Evolutionary conservation across 495 filamentous ascomycete species (phyloP).

Genomic region (Staphylotrichum longicolle): DNA sequence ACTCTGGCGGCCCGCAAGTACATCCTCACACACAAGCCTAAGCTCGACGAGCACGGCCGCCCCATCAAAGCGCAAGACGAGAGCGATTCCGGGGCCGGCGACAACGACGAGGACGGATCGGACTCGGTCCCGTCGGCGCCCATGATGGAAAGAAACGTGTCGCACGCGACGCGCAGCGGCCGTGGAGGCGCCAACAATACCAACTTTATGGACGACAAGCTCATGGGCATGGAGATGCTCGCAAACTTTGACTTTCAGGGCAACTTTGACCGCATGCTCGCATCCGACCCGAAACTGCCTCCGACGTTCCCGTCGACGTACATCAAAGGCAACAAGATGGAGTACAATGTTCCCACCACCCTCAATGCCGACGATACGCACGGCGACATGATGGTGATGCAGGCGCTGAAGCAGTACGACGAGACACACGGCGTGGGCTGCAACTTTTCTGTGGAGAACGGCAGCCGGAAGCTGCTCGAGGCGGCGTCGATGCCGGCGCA

Average conservation of each 20-base stretch:
- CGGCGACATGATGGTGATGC: constrained; percentile 59
- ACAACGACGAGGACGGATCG: constrained; percentile 44
- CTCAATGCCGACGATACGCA: constrained; percentile 58
- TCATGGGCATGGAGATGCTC: constrained; percentile 59
- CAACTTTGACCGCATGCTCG: constrained; percentile 48
- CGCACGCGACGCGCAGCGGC: constrained; percentile 72
- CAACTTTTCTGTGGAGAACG: constrained; percentile 43
- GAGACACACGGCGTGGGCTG: constrained; percentile 42
- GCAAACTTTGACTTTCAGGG: constrained; percentile 62
- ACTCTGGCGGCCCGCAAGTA: constrained; percentile 60
- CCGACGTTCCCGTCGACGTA: constrained; percentile 58
- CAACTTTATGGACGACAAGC: constrained; percentile 54
- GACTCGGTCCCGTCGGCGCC: constrained; percentile 55
- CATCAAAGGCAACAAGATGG: constrained; percentile 42
- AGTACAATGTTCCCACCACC: constrained; percentile 48
- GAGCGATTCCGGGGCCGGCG: constrained; percentile 52
- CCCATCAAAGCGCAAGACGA: constrained; percentile 48
- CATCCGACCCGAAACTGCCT: constrained; percentile 56
- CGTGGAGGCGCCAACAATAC: constrained; percentile 54
- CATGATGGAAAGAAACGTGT: constrained; percentile 69
- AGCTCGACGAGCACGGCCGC: constrained; percentile 47
- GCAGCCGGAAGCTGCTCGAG: constrained; percentile 46
- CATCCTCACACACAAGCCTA: constrained; percentile 52
- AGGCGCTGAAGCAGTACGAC: constrained; percentile 46
- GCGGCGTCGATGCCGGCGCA: constrained; percentile 39